These are phyloP conservation scores for Colletotrichum eremochloae DNA, from an alignment of 2,329 filamentous ascomycete genomes.

Conservation along the genomic window DNA sequence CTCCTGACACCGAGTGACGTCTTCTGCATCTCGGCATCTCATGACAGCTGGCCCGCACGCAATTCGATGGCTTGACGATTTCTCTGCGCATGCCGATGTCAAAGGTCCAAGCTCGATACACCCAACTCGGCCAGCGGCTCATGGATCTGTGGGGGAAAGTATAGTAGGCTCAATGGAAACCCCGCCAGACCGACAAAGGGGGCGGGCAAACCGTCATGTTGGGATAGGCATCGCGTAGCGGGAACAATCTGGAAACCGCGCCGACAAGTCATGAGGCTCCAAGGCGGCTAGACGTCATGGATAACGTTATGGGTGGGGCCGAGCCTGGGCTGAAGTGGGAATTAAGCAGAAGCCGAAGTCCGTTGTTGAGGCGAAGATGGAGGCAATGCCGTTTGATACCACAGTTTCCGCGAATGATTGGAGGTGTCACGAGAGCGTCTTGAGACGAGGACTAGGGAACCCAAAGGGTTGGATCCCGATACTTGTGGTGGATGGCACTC, in stretches of 20 bases:
- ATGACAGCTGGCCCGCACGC: background rate
- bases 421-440: slow-evolving; percentile 32
- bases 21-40: background rate
- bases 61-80: slow-evolving; percentile 3
- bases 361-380: slow-evolving; percentile 7
- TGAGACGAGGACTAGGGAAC: slow-evolving; percentile 23
- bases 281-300: slow-evolving; percentile 31
- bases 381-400: background rate
- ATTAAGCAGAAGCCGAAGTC: slow-evolving; percentile 38
- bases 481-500: slow-evolving; percentile 2
- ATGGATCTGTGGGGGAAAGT: background rate
- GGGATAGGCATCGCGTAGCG: slow-evolving; percentile 21
- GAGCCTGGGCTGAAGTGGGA: slow-evolving; percentile 34
- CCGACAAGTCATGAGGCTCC: slow-evolving; percentile 35
- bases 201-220: slow-evolving; percentile 4
- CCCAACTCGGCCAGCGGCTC: background rate
- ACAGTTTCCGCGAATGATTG: background rate
- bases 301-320: slow-evolving; percentile 26
- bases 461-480: slow-evolving; percentile 20
- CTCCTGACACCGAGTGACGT: slow-evolving; percentile 21
- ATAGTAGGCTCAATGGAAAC: slow-evolving; percentile 6
- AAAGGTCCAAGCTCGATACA: slow-evolving; percentile 4
- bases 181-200: slow-evolving; percentile 7
- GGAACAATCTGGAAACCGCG: slow-evolving; percentile 23
- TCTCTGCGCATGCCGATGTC: slow-evolving; percentile 15